Base-by-base conservation (phyloP, 306 rosid genomes). In the Lathyrus aphaca region DNA sequence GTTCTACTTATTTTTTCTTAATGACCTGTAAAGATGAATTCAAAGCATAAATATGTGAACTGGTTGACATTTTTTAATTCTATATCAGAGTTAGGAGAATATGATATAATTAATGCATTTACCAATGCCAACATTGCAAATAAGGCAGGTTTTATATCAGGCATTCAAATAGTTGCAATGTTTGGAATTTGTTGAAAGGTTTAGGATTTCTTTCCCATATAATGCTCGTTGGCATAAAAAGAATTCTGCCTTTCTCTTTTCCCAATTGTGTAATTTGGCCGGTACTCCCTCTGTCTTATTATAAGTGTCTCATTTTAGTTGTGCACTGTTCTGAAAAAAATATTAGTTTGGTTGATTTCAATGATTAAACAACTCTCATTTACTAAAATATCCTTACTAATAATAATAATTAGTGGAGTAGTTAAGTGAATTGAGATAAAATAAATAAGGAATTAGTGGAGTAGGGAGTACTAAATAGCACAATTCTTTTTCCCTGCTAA, bases 21-120 rank as follows among this genome's bases (percentile, higher is more conserved):
- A 71, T 55, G 46, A 29, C 46, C 32, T 50, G n/a, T 71, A 27
- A 56, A 42, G 74, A 64, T 74, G 48, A 42, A 50, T 16, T 30
- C 19, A 44, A 51, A 51, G 15, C 45, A 21, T 11, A 65, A 59
- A 42, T 45, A 23, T 71, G 51, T 53, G 48, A 73, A 54, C 66
- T 76, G 57, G 49, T 60, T 57, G 58, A 58, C 25, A 21, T 35
- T 71, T 45, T 71, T 80, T 5, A 79, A 29, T 49, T 29, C 68
- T 68, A 42, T 68, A 42, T 11, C 44, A 45, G 10, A 5, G 54
- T 30, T 68, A 18, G 10, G 49, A 46, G 58, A 10, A 42, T 74
- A 38, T 27, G 38, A 60, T 64, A 29, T 69, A 46, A 25, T 39
- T 61, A 38, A 49, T 55, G 55, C 73, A 37, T 44, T 17, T 72